A percentile compares a stretch with the other conserved stretches of the same genome.
phyloP scores from a whole-genome alignment of 306 rosid genomes.

The Acacia acuminata region DNA sequence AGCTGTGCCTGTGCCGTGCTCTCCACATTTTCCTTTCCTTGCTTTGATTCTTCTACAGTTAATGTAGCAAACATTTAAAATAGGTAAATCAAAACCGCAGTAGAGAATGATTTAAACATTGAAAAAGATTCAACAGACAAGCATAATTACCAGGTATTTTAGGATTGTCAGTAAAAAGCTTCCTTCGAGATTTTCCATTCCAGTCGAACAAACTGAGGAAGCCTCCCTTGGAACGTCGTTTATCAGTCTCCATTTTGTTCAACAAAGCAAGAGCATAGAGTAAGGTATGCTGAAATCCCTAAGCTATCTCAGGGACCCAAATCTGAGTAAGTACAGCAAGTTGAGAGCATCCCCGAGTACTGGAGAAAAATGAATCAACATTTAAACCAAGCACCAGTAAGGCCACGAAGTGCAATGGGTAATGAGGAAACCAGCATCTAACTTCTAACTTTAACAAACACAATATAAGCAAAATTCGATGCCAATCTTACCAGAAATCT shows the following conservation, averaged over 20 bases:
- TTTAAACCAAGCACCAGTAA: conserved; percentile 18
- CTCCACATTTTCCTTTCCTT: conserved; percentile 65
- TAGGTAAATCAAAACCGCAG: background rate
- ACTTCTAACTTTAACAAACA: conserved; percentile 13
- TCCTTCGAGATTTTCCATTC: conserved; percentile 92
- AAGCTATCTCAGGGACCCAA: conserved; percentile 28
- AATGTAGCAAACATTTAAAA: conserved; percentile 33
- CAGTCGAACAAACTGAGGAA: conserved; percentile 89
- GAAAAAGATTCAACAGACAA: conserved; percentile 12
- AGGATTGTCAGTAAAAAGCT: conserved; percentile 47
- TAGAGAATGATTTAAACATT: conserved; percentile 6
- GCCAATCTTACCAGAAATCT: conserved; percentile 42
- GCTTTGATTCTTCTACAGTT: conserved; percentile 50
- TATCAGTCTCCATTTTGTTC: conserved; percentile 69
- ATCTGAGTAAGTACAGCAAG: background rate
- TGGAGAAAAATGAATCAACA: conserved; percentile 1
- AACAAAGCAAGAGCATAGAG: conserved; percentile 26
- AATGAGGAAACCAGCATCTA: background rate
- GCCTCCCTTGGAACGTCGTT: conserved; percentile 83
- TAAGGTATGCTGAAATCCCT: conserved; percentile 2
- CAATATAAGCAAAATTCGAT: conserved; percentile 23
- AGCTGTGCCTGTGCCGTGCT: conserved; percentile 45
- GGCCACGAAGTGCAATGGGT: background rate
- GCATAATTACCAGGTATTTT: conserved; percentile 56
- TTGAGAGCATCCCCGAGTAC: background rate